phyloP scores from a whole-genome alignment of 2,329 filamentous ascomycete genomes.

The Talaromyces piceae region DNA sequence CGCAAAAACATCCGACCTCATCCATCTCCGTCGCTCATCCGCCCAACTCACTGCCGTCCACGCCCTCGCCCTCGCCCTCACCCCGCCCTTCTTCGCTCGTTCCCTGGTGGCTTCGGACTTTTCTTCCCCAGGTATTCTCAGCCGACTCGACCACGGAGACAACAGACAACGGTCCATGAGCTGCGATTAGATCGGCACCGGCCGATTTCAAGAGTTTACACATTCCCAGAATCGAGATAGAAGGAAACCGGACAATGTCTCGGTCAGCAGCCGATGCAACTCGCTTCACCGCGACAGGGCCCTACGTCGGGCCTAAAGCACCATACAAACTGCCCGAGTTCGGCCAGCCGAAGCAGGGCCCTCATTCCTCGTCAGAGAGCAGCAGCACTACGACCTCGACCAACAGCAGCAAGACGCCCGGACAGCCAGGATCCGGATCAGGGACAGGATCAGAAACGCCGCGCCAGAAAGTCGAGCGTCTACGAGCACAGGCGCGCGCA shows the following conservation, averaged over 20 bases:
- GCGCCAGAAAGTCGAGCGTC: slow-evolving; percentile 60
- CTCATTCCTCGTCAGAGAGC: slow-evolving; percentile 8
- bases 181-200: not conserved
- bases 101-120: no score
- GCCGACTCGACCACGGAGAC: not conserved
- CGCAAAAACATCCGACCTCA: not conserved
- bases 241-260: slow-evolving; percentile 32
- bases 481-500: slow-evolving; percentile 61
- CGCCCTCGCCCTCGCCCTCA: not conserved
- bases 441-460: slow-evolving; percentile 58
- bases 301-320: slow-evolving; percentile 39
- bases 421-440: slow-evolving; percentile 19
- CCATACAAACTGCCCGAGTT: slow-evolving; percentile 26
- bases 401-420: no score
- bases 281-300: slow-evolving; percentile 44
- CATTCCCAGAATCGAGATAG: not conserved
- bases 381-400: not conserved
- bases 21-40: no score
- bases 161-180: not conserved
- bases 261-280: slow-evolving; percentile 44
- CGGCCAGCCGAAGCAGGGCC: not conserved
- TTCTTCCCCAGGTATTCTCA: not conserved
- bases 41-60: no score
- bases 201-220: not conserved
- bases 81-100: no score